Percentiles rank a stretch among this genome's conserved stretches.
Conservation (phyloP, 352 stramenopile species). For the Phytophthora cajani region DNA sequence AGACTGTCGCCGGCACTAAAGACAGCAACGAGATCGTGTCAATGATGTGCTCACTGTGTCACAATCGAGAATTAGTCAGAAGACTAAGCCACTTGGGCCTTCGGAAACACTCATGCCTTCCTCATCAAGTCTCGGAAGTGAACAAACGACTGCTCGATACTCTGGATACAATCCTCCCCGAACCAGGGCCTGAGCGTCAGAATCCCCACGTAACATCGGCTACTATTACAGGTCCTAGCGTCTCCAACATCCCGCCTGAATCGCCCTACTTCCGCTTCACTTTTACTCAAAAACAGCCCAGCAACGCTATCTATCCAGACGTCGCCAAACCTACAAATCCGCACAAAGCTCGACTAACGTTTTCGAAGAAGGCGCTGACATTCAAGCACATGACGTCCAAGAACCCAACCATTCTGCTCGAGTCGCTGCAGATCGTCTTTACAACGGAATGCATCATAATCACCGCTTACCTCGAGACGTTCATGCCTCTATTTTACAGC, state of each 20-base stretch:
- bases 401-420: constrained; percentile 6
- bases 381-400: not conserved
- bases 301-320: not conserved
- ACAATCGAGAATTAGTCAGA: not conserved
- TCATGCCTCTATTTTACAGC: constrained; percentile 43
- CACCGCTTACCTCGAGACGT: constrained; percentile 37
- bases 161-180: not conserved
- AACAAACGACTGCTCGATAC: not conserved
- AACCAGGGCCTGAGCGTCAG: not conserved
- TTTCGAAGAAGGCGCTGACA: not conserved
- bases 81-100: not conserved
- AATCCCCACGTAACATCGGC: not conserved
- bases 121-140: not conserved
- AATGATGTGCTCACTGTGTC: constrained; percentile 4
- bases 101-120: not conserved
- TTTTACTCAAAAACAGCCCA: not conserved
- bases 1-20: not conserved
- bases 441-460: constrained; percentile 38
- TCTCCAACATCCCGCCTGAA: not conserved
- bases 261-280: not conserved
- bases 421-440: constrained; percentile 20
- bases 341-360: not conserved
- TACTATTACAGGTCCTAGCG: not conserved
- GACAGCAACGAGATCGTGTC: not conserved
- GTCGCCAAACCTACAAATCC: not conserved